Base-by-base conservation (phyloP, 1,284 basidiomycete species). In the Hemileia vastatrix region DNA sequence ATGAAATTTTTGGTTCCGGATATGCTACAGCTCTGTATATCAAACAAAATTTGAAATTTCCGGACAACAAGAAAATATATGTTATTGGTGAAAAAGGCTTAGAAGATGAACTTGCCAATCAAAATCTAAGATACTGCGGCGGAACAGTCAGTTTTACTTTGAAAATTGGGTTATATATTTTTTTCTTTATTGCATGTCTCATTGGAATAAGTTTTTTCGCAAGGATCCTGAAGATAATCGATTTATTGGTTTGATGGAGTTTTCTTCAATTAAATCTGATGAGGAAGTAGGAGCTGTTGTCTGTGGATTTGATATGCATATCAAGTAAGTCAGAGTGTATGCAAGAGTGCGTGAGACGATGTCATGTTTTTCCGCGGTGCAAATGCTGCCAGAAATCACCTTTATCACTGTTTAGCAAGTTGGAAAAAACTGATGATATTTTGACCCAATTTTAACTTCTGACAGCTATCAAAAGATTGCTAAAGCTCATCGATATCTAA, bases 1-100 rank as follows among this genome's bases (percentile, higher is more conserved):
- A 90, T 63, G 94, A 99, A 76, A 89, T 98, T 64, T 95, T 90
- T 71, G 92, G 93, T 52, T 97, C 92, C 5, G 92, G 91, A 1
- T 95, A 88, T 74, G 92, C 93, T 3, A 83, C 91, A 4, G 93
- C 94, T 1, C 87, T 93, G 8, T 97, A 97, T 77, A 79, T 98
- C 23, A 91, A 90, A 1, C 84, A 88, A 47, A 86, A 95, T 18
- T 80, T 96, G 68, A 86, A 90, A 67, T 82, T 96, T 66, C 90
- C 89, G 8, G 86, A 86, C 69, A 84, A 90, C 76, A 90, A 96
- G 79, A 91, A 89, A 76, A 93, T 95, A 5, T 99, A 93, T 77
- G 89, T 98, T 11, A 87, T 98, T 63, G 95, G 95, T 1, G 89
- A 92, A 84, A 77, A 81, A 47, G 93, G 93, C 0, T 79, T 99